Base-by-base conservation (phyloP, 2,329 filamentous ascomycete species). In the Chrysosporium keratinophilum region DNA sequence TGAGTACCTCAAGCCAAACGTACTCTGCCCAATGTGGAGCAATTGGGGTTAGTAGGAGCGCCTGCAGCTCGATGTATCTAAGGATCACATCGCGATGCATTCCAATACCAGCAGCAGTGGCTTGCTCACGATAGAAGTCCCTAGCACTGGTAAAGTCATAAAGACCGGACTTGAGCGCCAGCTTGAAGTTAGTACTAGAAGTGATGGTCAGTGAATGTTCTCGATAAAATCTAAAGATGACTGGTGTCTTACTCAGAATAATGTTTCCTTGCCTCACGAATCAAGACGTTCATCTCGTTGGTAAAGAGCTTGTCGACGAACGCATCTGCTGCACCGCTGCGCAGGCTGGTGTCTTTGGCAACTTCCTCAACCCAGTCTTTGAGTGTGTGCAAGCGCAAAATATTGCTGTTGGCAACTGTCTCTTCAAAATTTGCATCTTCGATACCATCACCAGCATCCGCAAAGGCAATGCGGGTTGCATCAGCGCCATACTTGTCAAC, bases 371-470 rank as follows among this genome's bases (percentile, higher is more conserved):
- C 90, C 91, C 91, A 97, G 69, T 95, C 87, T 66, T 88, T 83
- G 51, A 94, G 76, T 65, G 81, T 84, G 64, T 82, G 90, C 50
- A 97, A 79, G 64, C 89, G 84, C 58, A 97, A 77, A 63, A 96
- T 94, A 65, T 84, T 90, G 67, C 84, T 87, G 71, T 97, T 93
- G 40, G 93, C 93, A 39, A 96, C 89, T 53, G 85, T 82, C 74
- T 98, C 93, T 65, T 96, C 93, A 60, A 98, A 95, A 76, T 98
- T 98, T 63, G 91, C 90, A 70, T 98, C 93, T 59, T 88, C 85
- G 58, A 96, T 89, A 59, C 87, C 88, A 65, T 98, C 93, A 63
- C 93, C 93, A 11, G 89, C 89, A 69, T 98, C 93, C 15, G 91
- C 91, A 58, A 98, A 82, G 2, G 90, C 89, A 63, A 97, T 86